Conservation (phyloP, 345 rosid species). For the Rhizophora apiculata region DNA sequence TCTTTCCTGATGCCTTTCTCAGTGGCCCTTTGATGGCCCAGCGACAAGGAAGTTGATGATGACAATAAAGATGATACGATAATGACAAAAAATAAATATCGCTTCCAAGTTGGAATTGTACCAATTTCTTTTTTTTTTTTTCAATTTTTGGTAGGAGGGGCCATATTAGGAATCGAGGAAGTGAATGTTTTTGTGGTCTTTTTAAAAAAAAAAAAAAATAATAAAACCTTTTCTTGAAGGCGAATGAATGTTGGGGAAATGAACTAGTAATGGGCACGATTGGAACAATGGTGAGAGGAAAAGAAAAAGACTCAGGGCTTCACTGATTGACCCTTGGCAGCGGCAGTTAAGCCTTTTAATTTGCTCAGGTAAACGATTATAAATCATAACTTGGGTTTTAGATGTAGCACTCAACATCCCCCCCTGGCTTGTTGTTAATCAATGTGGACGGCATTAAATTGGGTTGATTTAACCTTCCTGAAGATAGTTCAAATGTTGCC, state of each 20-base stretch:
- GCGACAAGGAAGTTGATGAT: too few species aligned
- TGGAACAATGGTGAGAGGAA: not conserved
- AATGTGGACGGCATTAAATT: too few species aligned
- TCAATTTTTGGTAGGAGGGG: slow-evolving; percentile 16
- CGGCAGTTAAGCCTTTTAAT: slow-evolving; percentile 14
- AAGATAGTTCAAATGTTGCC: too few species aligned
- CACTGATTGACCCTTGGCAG: slow-evolving; percentile 2
- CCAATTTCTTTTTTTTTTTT: not conserved
- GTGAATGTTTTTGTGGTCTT: slow-evolving; percentile 3
- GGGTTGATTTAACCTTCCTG: too few species aligned
- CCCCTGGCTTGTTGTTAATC: too few species aligned
- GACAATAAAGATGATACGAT: too few species aligned
- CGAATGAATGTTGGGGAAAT: not conserved
- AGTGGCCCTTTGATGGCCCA: too few species aligned
- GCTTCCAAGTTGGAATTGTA: too few species aligned
- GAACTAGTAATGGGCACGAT: slow-evolving; percentile 16
- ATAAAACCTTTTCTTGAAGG: slow-evolving; percentile 11
- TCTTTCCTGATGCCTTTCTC: too few species aligned
- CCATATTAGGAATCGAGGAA: not conserved
- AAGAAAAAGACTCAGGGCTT: not conserved
- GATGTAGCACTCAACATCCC: too few species aligned
- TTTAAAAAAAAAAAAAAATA: too few species aligned
- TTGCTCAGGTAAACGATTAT: not conserved
- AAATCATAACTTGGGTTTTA: not conserved
- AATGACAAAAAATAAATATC: too few species aligned